Evolutionary conservation across 352 stramenopile species (phyloP).

Genomic region (Phytophthora vignae): DNA sequence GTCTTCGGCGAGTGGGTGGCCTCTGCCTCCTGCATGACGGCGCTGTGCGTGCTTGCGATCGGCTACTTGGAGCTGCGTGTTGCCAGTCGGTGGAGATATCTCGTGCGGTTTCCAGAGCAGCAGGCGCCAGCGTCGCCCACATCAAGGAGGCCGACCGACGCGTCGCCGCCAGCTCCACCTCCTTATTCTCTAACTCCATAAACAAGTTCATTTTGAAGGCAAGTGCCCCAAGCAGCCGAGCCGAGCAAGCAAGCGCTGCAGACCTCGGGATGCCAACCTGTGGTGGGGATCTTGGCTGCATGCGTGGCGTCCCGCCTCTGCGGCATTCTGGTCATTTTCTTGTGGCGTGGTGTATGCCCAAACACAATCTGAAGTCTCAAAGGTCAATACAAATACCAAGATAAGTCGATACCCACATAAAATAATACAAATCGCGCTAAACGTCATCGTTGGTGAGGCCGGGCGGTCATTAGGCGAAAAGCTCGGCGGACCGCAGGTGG

Average conservation of each 20-base stretch:
- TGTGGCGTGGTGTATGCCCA: slow-evolving; percentile 43
- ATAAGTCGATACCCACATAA: neutral
- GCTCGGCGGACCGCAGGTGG: slow-evolving; percentile 18
- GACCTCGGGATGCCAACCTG: neutral
- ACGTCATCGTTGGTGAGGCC: no score
- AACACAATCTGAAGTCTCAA: slow-evolving; percentile 17
- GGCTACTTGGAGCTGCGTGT: slow-evolving; percentile 72
- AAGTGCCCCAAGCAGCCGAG: neutral
- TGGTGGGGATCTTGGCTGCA: slow-evolving; percentile 1
- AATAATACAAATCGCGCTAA: neutral
- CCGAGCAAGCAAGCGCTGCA: slow-evolving; percentile 2
- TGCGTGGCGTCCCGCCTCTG: slow-evolving; percentile 11
- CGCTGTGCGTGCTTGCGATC: slow-evolving; percentile 49
- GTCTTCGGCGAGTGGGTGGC: slow-evolving; percentile 61
- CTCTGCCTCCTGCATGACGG: slow-evolving; percentile 60
- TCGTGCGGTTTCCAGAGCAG: slow-evolving; percentile 67
- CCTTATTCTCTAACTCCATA: slow-evolving; percentile 16
- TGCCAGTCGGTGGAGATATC: slow-evolving; percentile 73
- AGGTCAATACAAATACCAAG: slow-evolving; percentile 5
- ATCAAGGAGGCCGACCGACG: slow-evolving; percentile 19
- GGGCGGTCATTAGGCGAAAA: slow-evolving; percentile 39
- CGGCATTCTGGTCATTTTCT: slow-evolving; percentile 23
- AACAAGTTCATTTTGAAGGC: slow-evolving; percentile 4
- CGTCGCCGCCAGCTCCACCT: slow-evolving; percentile 10
- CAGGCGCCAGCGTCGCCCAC: slow-evolving; percentile 21